phyloP scores from a whole-genome alignment of 2,329 filamentous ascomycete genomes.

The Penicillium brasilianum region DNA sequence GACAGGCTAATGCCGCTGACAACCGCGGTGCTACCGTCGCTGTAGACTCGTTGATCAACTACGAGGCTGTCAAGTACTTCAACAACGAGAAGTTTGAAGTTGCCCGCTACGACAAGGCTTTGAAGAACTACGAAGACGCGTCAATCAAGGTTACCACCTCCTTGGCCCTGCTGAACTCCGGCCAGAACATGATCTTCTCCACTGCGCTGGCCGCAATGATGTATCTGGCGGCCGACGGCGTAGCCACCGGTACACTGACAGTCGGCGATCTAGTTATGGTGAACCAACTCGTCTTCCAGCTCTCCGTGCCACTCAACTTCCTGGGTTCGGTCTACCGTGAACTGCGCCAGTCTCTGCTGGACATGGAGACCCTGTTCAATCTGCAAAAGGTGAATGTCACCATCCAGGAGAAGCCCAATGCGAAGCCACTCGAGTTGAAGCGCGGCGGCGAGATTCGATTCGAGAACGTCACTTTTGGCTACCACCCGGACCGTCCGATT shows the following conservation, averaged over 20 bases:
- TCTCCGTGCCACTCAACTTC: slow-evolving; percentile 96
- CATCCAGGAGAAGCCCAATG: slow-evolving; percentile 77
- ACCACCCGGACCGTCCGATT: slow-evolving; percentile 84
- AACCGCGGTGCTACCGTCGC: slow-evolving; percentile 94
- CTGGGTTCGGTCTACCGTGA: slow-evolving; percentile 97
- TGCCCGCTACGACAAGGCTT: slow-evolving; percentile 82
- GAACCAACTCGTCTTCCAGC: slow-evolving; percentile 97
- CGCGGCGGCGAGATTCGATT: slow-evolving; percentile 89
- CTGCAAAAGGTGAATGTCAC: slow-evolving; percentile 94
- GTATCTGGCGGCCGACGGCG: slow-evolving; percentile 91
- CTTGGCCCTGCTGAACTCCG: slow-evolving; percentile 87
- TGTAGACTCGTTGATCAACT: slow-evolving; percentile 97
- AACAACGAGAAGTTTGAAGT: slow-evolving; percentile 98
- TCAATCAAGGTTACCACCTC: slow-evolving; percentile 98
- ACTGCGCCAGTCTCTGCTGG: slow-evolving; percentile 87
- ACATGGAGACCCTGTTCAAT: slow-evolving; percentile 99
- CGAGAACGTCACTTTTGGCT: slow-evolving; percentile 93
- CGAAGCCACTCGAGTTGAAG: slow-evolving; percentile 72
- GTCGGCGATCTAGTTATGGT: slow-evolving; percentile 98
- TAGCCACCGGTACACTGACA: slow-evolving; percentile 78
- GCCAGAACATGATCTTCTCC: slow-evolving; percentile 97
- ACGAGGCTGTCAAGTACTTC: slow-evolving; percentile 99
- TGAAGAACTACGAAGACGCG: slow-evolving; percentile 85
- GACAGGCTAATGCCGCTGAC: slow-evolving; percentile 93
- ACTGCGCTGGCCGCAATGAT: slow-evolving; percentile 95